Evolutionary conservation across 2,329 filamentous ascomycete species (phyloP).

Genomic region (Xylaria sp.): DNA sequence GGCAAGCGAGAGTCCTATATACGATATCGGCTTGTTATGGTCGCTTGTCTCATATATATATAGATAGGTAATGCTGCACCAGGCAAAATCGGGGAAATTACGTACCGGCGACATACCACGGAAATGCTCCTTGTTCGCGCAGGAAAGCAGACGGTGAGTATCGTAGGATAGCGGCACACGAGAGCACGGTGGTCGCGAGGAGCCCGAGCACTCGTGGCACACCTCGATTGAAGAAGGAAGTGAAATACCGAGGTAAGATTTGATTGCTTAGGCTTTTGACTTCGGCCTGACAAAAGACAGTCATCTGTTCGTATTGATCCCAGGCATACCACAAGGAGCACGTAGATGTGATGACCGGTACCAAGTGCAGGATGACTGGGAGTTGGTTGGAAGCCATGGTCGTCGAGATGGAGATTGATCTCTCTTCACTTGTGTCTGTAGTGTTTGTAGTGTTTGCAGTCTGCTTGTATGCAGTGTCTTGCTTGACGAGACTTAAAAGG

Average conservation of each 20-base stretch:
- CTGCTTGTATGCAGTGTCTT: no score
- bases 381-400: constrained; percentile 1
- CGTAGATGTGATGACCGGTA: constrained; percentile 31
- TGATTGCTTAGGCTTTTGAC: constrained; percentile 26
- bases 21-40: no score
- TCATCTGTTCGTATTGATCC: constrained; percentile 37
- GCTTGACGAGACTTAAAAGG: no score
- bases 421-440: no score
- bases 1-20: constrained; percentile 15
- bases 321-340: constrained; percentile 34
- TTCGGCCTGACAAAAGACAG: constrained; percentile 22
- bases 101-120: no score
- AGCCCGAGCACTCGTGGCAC: constrained; percentile 28
- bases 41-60: no score
- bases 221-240: constrained; percentile 30
- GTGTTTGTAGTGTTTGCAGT: no score
- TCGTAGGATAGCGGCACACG: constrained; percentile 23
- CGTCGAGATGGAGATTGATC: no score
- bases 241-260: constrained; percentile 31
- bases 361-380: constrained; percentile 16
- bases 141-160: background rate
- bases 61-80: no score
- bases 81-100: background rate
- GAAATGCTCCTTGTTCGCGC: no score
- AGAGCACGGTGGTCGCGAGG: constrained; percentile 25